Evolutionary conservation across 495 filamentous ascomycete genomes (phyloP).

Genomic region (Xylaria cubensis): DNA sequence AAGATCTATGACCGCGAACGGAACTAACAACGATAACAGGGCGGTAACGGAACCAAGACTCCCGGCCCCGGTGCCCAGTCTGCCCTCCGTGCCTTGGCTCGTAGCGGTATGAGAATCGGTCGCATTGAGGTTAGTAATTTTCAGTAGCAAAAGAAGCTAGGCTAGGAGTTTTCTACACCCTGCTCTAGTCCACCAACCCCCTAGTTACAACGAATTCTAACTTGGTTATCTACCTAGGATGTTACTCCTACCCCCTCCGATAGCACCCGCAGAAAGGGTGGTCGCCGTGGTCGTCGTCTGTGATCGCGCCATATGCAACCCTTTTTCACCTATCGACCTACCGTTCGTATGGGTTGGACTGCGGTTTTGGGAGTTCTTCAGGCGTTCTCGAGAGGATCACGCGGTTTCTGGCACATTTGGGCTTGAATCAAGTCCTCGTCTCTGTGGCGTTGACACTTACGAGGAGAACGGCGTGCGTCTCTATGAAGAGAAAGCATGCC

Average conservation of each 20-base stretch:
- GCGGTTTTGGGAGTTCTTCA: slow-evolving; percentile 44
- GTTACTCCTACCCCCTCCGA: slow-evolving; percentile 98
- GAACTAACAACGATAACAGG: slow-evolving; percentile 14
- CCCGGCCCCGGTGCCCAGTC: slow-evolving; percentile 98
- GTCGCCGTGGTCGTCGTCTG: slow-evolving; percentile 99
- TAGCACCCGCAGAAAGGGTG: slow-evolving; percentile 98
- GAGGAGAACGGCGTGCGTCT: slow-evolving; percentile 68
- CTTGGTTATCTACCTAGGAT: slow-evolving; percentile 56
- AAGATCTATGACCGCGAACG: not conserved
- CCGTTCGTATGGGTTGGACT: slow-evolving; percentile 37
- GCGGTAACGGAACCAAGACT: slow-evolving; percentile 98
- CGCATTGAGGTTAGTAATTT: slow-evolving; percentile 71
- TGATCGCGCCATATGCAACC: slow-evolving; percentile 58
- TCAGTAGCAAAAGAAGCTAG: not conserved
- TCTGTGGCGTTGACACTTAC: slow-evolving; percentile 68
- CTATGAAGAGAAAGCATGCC: slow-evolving; percentile 51
- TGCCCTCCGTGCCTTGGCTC: slow-evolving; percentile 96
- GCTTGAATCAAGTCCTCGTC: slow-evolving; percentile 42
- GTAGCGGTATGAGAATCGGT: slow-evolving; percentile 99
- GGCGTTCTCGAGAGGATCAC: slow-evolving; percentile 35
- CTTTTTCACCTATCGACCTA: slow-evolving; percentile 26
- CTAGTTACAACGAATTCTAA: not conserved
- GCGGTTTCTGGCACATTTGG: slow-evolving; percentile 44
- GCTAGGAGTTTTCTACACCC: not conserved
- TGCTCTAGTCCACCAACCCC: not conserved